Base-by-base conservation (phyloP, 2,329 filamentous ascomycete genomes). In the Cordyceps cicadae region DNA sequence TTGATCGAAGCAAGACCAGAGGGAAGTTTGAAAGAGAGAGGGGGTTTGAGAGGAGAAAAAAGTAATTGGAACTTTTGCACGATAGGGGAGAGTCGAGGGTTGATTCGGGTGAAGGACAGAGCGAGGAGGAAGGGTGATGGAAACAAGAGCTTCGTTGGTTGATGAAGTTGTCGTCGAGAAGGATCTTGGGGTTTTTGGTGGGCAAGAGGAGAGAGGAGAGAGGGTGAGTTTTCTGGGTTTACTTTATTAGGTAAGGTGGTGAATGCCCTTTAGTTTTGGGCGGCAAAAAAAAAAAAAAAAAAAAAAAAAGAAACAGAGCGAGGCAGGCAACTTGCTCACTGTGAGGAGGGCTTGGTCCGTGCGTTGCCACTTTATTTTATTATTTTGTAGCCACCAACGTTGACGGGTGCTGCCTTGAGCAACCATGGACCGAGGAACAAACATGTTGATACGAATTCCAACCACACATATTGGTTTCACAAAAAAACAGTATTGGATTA, bases 61-160 rank as follows among this genome's bases (percentile, higher is more conserved):
- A 57, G 53, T 60, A 50, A 50, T 6, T 46, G 54, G 55, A 56
- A 61, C 60, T 50, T 54, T 52, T 49, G 50, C 51, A 21, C 43
- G 52, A 51, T 54, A 60, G 50, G 61, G 63, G 62, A 53, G 56
- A 54, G 54, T 57, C 54, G 39, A 54, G 49, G 63, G 62, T 60
- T 43, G 52, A 45, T 60, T 39, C 51, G 56, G 21, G 8, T 39
- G 21, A 19, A 53, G 57, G 53, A 59, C 54, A 32, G 57, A n/a
- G 34, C 14, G 57, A 60, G 39, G 57, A 55, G 52, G 41, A 52
- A 48, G 39, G n/a, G 39, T 21, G 61, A 55, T 62, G 52, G 43
- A 59, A 55, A 45, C 26, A 48, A 37, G 49, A 58, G 54, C 41
- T 48, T 53, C 29, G 41, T n/a, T 61, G 37, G 34, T 14, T 37